Evolutionary conservation across 2,329 filamentous ascomycete genomes (phyloP), one percentile per base, ranked within the genome.

Genomic region (Akanthomyces uredinophilus): DNA sequence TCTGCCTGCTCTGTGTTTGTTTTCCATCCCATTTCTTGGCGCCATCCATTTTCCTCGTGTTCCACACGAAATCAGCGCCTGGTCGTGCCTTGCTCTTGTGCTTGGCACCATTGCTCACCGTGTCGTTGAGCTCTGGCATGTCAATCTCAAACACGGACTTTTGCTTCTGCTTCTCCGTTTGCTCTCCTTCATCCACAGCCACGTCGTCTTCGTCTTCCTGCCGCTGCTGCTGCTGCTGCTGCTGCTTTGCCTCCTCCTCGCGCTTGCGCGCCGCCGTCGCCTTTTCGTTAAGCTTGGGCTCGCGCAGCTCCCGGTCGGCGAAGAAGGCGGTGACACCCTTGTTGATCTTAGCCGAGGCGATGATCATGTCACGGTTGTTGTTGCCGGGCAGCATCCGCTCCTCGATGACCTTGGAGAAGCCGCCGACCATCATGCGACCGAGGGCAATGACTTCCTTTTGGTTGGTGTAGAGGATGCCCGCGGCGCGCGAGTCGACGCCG

Each of bases 381-480:
- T 69, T 65, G 4, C 70, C 70, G 20, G 73, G 68, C 1, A 78
- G 70, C 73, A 80, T 74, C 44, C 67, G 61, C 63, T 81, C 76
- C 27, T 74, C 68, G 56, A 76, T 64, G 39, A 82, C 71, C 68
- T 77, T 78, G 71, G 79, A 79, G 41, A 75, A 75, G 18, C 77
- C 74, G 32, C 75, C 71, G 64, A 79, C 76, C 77, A 82, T 80
- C 60, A 74, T 72, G 41, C 79, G 76, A 2, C 76, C 78, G 54
- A 81, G 72, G 39, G 77, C 75, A 43, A 79, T 73, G 55, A 79
- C 72, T 64, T 81, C 79, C 27, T 74, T 71, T 64, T 74, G 70
- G 44, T 71, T 64, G 5, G 75, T 77, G 64, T 75, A 74, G 8
- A 68, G 49, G n/a, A 66, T 62, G 32, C 62, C 65, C 10, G 44